Evolutionary conservation across 768 basidiomycete genomes (phyloP).

Genomic region (Podaxis rugospora): DNA sequence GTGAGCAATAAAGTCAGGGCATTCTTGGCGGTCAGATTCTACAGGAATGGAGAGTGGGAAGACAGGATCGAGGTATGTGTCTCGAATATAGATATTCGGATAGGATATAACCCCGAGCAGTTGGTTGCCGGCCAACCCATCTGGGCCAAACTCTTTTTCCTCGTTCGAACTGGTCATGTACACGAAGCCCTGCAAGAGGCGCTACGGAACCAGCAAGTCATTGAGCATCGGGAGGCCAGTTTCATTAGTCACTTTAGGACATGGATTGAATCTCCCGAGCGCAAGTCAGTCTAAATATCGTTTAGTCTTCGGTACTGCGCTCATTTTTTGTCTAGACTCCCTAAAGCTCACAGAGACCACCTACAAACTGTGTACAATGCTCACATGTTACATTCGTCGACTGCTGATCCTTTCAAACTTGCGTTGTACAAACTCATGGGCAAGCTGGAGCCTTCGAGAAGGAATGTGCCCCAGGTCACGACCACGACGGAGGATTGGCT

Average conservation of each 20-base stretch:
- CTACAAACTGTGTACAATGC: constrained; percentile 78
- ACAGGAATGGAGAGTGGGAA: constrained; percentile 80
- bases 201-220: constrained; percentile 59
- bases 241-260: constrained; percentile 81
- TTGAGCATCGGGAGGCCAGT: constrained; percentile 74
- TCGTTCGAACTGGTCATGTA: constrained; percentile 81
- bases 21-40: constrained; percentile 77
- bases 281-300: constrained; percentile 46
- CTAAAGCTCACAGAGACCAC: constrained; percentile 74
- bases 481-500: constrained; percentile 96
- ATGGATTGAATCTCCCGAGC: constrained; percentile 79
- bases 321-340: constrained; percentile 38
- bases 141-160: constrained; percentile 93
- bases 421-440: constrained; percentile 96
- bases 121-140: constrained; percentile 82
- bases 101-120: constrained; percentile 29
- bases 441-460: constrained; percentile 76
- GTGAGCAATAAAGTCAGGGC: constrained; percentile 87
- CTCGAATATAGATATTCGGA: background rate
- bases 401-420: constrained; percentile 92
- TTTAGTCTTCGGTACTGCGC: background rate
- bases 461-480: constrained; percentile 81
- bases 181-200: constrained; percentile 81
- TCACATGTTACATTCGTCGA: constrained; percentile 85
- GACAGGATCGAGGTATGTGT: constrained; percentile 76